Evolutionary conservation across 2,329 filamentous ascomycete species (phyloP).

Genomic region (Zalaria sp.): DNA sequence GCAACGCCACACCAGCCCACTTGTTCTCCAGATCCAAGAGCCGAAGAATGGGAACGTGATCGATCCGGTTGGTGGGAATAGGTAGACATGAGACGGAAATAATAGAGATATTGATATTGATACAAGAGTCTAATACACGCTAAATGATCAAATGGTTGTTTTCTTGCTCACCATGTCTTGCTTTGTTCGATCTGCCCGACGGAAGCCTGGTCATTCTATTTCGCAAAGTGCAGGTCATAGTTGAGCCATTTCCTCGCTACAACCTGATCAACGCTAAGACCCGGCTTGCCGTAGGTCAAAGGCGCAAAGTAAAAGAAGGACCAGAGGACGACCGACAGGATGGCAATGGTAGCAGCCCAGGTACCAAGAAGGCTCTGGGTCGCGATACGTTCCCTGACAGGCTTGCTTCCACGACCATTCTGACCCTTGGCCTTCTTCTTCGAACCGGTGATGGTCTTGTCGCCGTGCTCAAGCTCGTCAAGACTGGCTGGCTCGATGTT

Average conservation of each 20-base stretch:
- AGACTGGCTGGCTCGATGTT: slow-evolving; percentile 61
- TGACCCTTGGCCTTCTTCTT: slow-evolving; percentile 18
- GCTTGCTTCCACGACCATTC: slow-evolving; percentile 44
- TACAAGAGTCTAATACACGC: too few relatives aligned
- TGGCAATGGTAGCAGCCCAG: slow-evolving; percentile 64
- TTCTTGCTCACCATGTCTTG: too few relatives aligned
- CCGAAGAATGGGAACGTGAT: too few relatives aligned
- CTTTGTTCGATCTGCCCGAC: too few relatives aligned
- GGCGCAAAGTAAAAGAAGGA: slow-evolving; percentile 91
- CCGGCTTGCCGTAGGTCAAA: slow-evolving; percentile 88
- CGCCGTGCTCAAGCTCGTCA: slow-evolving; percentile 33
- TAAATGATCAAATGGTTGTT: too few relatives aligned
- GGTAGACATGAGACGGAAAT: too few relatives aligned
- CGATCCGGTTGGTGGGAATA: too few relatives aligned
- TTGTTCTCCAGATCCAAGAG: too few relatives aligned
- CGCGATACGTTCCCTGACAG: slow-evolving; percentile 69
- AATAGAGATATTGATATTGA: too few relatives aligned
- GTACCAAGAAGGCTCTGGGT: slow-evolving; percentile 61
- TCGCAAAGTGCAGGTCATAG: slow-evolving; percentile 97
- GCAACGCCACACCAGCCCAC: too few relatives aligned
- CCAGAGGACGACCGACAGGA: slow-evolving; percentile 54
- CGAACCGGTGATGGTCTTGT: slow-evolving; percentile 20
- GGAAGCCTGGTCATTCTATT: slow-evolving; percentile 39
- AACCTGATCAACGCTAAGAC: slow-evolving; percentile 65
- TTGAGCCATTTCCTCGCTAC: slow-evolving; percentile 84